A percentile compares a stretch with the other conserved stretches of the same genome.
Conservation (phyloP, 345 rosid genomes). For the Eucalyptus sp. region DNA sequence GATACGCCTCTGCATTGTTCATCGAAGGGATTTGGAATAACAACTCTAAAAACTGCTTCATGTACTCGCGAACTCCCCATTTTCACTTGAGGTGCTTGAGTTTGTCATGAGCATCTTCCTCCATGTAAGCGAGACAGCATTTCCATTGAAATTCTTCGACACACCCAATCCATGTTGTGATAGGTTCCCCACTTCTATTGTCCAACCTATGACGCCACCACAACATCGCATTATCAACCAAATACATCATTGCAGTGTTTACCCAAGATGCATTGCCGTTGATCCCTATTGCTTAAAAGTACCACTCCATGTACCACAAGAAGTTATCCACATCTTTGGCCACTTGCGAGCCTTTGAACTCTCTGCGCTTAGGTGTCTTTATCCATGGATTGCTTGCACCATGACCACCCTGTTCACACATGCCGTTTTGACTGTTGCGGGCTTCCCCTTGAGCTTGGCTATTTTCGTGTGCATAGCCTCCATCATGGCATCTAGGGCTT, state of each 20-base stretch:
- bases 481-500: background rate
- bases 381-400: background rate
- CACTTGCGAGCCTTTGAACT: background rate
- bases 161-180: background rate
- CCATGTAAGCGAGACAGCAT: too few relatives aligned
- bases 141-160: background rate
- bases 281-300: background rate
- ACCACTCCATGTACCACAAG: background rate
- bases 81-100: too few relatives aligned
- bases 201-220: background rate
- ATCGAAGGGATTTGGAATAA: too few relatives aligned
- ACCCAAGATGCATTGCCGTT: accelerated
- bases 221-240: background rate
- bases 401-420: background rate
- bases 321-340: background rate
- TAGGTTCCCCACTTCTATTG: background rate
- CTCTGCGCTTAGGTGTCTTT: accelerated
- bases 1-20: too few relatives aligned
- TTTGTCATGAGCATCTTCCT: too few relatives aligned
- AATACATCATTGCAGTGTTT: accelerated
- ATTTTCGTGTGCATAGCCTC: accelerated
- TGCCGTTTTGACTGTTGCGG: accelerated
- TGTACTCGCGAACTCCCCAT: too few relatives aligned
- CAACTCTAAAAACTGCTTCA: too few relatives aligned
- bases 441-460: background rate